Evolutionary conservation across 2,329 filamentous ascomycete species (phyloP), one percentile per base, ranked within the genome.

Genomic region (Penicillium sclerotiorum): DNA sequence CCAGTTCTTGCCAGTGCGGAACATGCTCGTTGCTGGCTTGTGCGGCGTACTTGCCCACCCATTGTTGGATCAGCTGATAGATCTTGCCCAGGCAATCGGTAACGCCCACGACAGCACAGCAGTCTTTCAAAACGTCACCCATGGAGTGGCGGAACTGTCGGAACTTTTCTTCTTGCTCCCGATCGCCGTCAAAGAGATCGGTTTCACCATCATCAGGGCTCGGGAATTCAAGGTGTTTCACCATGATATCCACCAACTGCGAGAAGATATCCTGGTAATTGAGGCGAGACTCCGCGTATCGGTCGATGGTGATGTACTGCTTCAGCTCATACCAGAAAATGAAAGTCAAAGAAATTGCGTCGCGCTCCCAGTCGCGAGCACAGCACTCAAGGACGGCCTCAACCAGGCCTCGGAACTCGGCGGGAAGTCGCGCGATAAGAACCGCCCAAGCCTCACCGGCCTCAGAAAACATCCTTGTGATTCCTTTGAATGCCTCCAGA

Each of bases 251-350:
- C 51, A 99, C 92, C 32, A 99, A 79, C 66, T 88, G 88, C 2
- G 90, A 89, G 72, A 90, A 99, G 39, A 96, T 77, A 58, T 95
- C 89, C 28, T 89, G 79, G 47, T 90, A 83, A 61, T 88, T 81
- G 56, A 90, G 72, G 44, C 92, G 85, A 33, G 92, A 88, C 62
- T 91, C 82, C 44, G 89, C 88, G 68, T 96, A 99, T 59, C 87
- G 87, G 28, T 97, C 93, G 45, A 99, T 73, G 1, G 92, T 91
- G 40, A 99, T 80, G 68, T 95, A 96, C 69, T 96, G 91, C 77
- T 99, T 99, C 39, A 99, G 81, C 67, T 99, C 94, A 68, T 95
- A 97, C 94, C 94, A 99, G 75, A 99, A 97, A 59, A 85, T 85
- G 73, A 99, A 99, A 0, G 95, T 99, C 63, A 94, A 85, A 46